phyloP scores from a whole-genome alignment of 2,329 filamentous ascomycete species.

The Apiospora aurea region DNA sequence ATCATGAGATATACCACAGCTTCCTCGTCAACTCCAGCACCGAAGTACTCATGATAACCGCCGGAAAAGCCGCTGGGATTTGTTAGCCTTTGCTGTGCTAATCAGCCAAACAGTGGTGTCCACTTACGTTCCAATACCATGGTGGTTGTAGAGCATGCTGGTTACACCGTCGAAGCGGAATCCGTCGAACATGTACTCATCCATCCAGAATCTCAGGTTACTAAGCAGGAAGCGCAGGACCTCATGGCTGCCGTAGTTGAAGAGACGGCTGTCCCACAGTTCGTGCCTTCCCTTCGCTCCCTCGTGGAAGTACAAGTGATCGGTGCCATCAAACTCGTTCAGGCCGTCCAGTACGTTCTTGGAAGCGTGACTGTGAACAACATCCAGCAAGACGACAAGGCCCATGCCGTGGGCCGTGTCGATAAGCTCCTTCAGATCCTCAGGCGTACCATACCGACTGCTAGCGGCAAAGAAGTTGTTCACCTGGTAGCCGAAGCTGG shows the following conservation, averaged over 20 bases:
- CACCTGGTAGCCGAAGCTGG: slow-evolving; percentile 97
- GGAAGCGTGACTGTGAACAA: slow-evolving; percentile 96
- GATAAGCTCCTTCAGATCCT: slow-evolving; percentile 95
- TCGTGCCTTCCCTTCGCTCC: slow-evolving; percentile 87
- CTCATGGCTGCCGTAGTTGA: slow-evolving; percentile 96
- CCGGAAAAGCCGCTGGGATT: slow-evolving; percentile 86
- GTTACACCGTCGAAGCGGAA: slow-evolving; percentile 99
- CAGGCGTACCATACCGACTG: slow-evolving; percentile 90
- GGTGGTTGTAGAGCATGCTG: slow-evolving; percentile 95
- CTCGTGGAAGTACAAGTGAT: slow-evolving; percentile 94
- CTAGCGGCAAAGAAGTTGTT: slow-evolving; percentile 99
- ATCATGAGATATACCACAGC: slow-evolving; percentile 95
- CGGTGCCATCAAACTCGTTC: slow-evolving; percentile 94
- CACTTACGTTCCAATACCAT: slow-evolving; percentile 93
- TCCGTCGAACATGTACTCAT: slow-evolving; percentile 94
- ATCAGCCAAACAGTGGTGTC: not conserved
- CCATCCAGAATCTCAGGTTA: slow-evolving; percentile 99
- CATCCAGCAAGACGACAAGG: slow-evolving; percentile 88
- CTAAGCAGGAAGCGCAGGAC: slow-evolving; percentile 95
- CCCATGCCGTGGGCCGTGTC: slow-evolving; percentile 94
- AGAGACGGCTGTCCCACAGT: slow-evolving; percentile 93
- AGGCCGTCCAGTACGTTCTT: slow-evolving; percentile 96
- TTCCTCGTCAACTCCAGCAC: slow-evolving; percentile 86
- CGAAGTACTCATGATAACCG: slow-evolving; percentile 98
- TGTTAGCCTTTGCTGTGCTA: slow-evolving; percentile 34